Evolutionary conservation across 371 early-diverging fungal genomes (phyloP), one percentile per base, ranked within the genome.

Genomic region (Mortierella sp.): DNA sequence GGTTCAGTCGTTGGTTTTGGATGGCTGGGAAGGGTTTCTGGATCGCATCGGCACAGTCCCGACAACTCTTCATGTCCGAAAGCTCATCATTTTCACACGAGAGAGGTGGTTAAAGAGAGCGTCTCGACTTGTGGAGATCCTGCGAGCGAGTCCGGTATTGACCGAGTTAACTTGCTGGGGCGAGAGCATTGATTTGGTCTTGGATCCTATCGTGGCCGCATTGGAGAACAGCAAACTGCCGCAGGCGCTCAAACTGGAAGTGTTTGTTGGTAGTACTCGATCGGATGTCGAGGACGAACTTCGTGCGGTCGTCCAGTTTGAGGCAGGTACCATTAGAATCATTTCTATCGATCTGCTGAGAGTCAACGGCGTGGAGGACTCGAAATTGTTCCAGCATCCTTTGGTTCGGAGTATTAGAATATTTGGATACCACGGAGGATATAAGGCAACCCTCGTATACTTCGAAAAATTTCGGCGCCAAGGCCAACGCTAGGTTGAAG

Each of bases 21-120:
- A 21, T 13, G 9, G 10, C 1, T 73, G 72, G 40, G 57, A 57
- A 0, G 70, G 73, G 5, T 80, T 80, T 5, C 69, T 55, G 40
- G 54, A 19, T 9, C 59, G 57, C 0, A 48, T 72, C 57, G 43
- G 43, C 28, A 50, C 8, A 5, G 5, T 55, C 0, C 53, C 57
- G 5, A 10, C 48, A 24, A 28, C 57, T 11, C 14, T 57, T 13
- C 11, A 26, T 28, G 1, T 57, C 57, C 26, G 14, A 1, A 57
- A 14, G n/a, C 57, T 57, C 26, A 9, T 3, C 13, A 10, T 57
- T 28, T 26, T 28, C 13, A 10, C 28, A 5, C 3, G 28, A 2
- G 11, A 57, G 28, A 26, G 28, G 11, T 57, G 28, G 26, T 13
- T 28, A 10, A 26, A 57, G 10, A n/a, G 10, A 9, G 14, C 14